Percentiles rank a stretch among this genome's conserved stretches.
Evolutionary conservation across 352 stramenopile species (phyloP).

Genomic region (Thraustochytrium striatum): DNA sequence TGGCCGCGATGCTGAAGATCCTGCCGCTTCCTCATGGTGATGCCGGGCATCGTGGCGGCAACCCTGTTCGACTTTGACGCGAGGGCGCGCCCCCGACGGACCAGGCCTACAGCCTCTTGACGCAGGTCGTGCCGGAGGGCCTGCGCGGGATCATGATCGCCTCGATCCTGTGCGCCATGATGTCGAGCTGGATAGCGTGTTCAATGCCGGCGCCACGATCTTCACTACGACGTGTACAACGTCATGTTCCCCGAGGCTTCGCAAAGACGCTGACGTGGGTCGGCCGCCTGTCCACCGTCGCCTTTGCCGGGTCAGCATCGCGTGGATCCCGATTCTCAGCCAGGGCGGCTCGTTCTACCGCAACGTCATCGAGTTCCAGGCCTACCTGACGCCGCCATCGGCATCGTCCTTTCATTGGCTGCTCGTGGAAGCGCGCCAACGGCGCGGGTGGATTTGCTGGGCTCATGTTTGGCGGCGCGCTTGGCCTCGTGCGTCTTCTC

Average conservation of each 20-base stretch:
- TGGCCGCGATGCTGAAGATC: constrained; percentile 65
- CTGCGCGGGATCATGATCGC: constrained; percentile 63
- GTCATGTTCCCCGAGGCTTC: neutral
- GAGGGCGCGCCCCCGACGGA: too few species aligned
- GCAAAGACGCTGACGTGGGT: constrained; percentile 44
- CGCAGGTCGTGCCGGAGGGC: constrained; percentile 60
- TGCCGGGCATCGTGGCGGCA: constrained; percentile 27
- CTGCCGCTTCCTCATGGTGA: constrained; percentile 66
- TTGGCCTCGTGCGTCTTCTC: too few species aligned
- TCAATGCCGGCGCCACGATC: constrained; percentile 51
- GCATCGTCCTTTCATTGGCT: too few species aligned
- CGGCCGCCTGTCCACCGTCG: constrained; percentile 59
- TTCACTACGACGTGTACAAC: constrained; percentile 17
- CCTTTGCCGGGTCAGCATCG: constrained; percentile 64
- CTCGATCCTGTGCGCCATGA: constrained; percentile 59
- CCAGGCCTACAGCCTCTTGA: constrained; percentile 61
- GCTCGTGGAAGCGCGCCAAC: too few species aligned
- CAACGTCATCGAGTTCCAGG: neutral
- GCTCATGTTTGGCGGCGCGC: too few species aligned
- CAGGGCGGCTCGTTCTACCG: constrained; percentile 61
- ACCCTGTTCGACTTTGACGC: constrained; percentile 11
- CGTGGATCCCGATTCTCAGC: constrained; percentile 65
- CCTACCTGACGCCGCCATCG: constrained; percentile 32
- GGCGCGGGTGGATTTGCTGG: too few species aligned
- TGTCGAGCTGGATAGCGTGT: constrained; percentile 56